Percentiles rank a stretch among this genome's conserved stretches.
These are phyloP conservation scores for Agaricus blazei DNA, from an alignment of 768 basidiomycete species.

Conservation along the genomic window DNA sequence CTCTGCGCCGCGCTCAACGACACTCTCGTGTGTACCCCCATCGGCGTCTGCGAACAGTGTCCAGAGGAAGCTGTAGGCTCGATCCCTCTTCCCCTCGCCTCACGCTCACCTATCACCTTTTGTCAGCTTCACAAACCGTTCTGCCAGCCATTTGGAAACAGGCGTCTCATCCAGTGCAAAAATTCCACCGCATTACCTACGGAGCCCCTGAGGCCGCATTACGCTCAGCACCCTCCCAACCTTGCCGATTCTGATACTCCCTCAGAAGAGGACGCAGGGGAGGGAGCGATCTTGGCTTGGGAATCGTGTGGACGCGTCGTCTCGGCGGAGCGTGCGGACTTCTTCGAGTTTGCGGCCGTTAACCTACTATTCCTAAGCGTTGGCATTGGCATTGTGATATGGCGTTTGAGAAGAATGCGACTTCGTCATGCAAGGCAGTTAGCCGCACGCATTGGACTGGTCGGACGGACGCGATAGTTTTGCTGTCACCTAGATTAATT, in stretches of 20 bases:
- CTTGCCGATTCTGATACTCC: slow-evolving; percentile 19
- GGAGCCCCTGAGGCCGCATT: neutral
- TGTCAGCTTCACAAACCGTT: slow-evolving; percentile 77
- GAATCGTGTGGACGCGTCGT: slow-evolving; percentile 89
- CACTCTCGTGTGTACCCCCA: slow-evolving; percentile 44
- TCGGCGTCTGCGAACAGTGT: slow-evolving; percentile 58
- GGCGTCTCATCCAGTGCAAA: slow-evolving; percentile 81
- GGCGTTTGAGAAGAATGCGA: slow-evolving; percentile 45
- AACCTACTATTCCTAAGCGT: slow-evolving; percentile 69
- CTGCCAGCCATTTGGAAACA: slow-evolving; percentile 94
- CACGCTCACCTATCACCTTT: slow-evolving; percentile 1
- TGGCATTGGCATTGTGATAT: slow-evolving; percentile 60
- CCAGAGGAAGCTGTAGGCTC: slow-evolving; percentile 54
- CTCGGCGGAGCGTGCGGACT: slow-evolving; percentile 74
- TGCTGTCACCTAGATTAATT: slow-evolving; percentile 8
- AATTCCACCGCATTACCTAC: slow-evolving; percentile 19
- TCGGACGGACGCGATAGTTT: slow-evolving; percentile 16
- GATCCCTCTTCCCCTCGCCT: slow-evolving; percentile 6
- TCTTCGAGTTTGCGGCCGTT: slow-evolving; percentile 86
- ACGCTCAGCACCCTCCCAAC: slow-evolving; percentile 7
- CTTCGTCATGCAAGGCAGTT: slow-evolving; percentile 69
- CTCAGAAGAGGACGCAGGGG: slow-evolving; percentile 9
- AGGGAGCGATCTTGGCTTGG: slow-evolving; percentile 78
- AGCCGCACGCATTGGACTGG: slow-evolving; percentile 81
- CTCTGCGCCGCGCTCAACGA: slow-evolving; percentile 6